Evolutionary conservation across 345 rosid genomes (phyloP), one percentile per base, ranked within the genome.

Genomic region (Gossypium bickii): DNA sequence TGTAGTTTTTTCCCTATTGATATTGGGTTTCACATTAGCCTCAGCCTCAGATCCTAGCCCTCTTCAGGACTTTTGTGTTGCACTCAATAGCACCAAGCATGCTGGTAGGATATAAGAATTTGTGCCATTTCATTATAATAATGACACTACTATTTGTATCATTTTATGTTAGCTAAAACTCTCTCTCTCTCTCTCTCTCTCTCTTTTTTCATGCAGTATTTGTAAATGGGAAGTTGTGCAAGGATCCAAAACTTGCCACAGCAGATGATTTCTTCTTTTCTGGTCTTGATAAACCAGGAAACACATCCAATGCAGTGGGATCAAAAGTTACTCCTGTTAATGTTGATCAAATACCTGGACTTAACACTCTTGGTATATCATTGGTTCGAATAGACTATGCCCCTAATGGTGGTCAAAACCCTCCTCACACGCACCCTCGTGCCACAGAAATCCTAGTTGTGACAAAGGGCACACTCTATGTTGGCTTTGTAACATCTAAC

Each of bases 171-270:
- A 10, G 3, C 16, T 58, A 17, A 24, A 11, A 58, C 15, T 5
- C 16, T 2, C 3, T 62, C 38, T 29, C 34, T 20, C 20, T 20
- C 20, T 20, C 20, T 20, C 20, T 29, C 4, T 27, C 34, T 29
- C 4, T 34, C 34, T 34, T 16, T 1, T 27, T 41, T 44, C 9
- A 34, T 65, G 77, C 67, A 81, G 81, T 71, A 12, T 70, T 78
- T 29, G 84, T 81, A 25, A 81, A 81, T 66, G 84, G 84, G 20
- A 77, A 78, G 45, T 56, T 81, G 71, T 81, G 83, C 81, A 81
- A 74, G 74, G 72, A 81, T 34, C 84, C 81, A 12, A 78, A 81
- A 34, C 55, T 43, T 12, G 76, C 45, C 51, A 74, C 34, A 8
- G 62, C 82, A 24, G 66, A 78, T 10, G 82, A 82, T 20, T 82